These are phyloP conservation scores for Thalassia testudinum DNA, from an alignment of 116 monocot genomes.

Conservation along the genomic window DNA sequence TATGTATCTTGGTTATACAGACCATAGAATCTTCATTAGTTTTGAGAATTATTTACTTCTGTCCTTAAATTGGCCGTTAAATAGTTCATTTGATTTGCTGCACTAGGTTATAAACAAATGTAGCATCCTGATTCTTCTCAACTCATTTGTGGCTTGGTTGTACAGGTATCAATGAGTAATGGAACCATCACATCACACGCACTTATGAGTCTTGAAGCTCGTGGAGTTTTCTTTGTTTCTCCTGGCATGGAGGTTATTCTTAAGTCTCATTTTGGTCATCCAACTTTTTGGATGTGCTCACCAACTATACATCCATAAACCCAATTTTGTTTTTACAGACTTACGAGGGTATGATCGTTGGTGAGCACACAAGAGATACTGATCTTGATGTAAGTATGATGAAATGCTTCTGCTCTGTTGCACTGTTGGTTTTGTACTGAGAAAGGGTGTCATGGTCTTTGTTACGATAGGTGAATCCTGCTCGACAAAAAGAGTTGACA, in stretches of 20 bases:
- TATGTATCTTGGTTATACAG: neutral
- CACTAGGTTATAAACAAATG: too few relatives aligned
- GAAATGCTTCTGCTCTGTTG: neutral
- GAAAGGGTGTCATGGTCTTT: neutral
- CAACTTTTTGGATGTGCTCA: neutral
- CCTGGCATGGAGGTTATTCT: conserved; percentile 9
- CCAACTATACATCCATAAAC: neutral
- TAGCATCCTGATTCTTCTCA: neutral
- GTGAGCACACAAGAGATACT: conserved; percentile 83
- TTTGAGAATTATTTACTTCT: too few relatives aligned
- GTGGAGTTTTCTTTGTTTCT: conserved; percentile 39
- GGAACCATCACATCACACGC: conserved; percentile 87
- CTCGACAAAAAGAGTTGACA: conserved; percentile 80
- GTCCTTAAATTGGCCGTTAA: too few relatives aligned
- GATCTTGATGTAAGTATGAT: conserved; percentile 90
- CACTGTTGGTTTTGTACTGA: neutral
- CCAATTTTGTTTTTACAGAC: conserved; percentile 43
- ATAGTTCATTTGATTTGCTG: too few relatives aligned
- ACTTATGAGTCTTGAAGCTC: conserved; percentile 87
- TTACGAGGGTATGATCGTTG: conserved; percentile 98
- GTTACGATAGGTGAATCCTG: conserved; percentile 69
- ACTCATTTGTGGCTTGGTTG: too few relatives aligned
- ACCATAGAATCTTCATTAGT: too few relatives aligned
- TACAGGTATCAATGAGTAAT: conserved; percentile 67
- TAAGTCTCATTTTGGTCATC: neutral